A percentile compares a stretch with the other conserved stretches of the same genome.
Conservation (phyloP, 2,329 filamentous ascomycete species). For the Penicillium sp. region DNA sequence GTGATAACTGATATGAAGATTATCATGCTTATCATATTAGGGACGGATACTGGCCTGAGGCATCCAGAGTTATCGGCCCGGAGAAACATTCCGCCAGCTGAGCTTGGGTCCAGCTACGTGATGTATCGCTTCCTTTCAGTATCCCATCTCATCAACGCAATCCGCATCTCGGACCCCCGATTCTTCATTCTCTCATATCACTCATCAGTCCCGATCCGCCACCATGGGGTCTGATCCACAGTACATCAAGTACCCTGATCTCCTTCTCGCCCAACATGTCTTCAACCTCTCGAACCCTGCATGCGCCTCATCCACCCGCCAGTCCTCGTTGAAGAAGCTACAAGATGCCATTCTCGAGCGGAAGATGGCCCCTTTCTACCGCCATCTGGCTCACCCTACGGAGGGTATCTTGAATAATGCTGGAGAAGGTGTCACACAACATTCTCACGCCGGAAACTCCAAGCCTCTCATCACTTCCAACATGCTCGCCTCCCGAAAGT, state of each 20-base stretch:
- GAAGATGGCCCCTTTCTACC: slow-evolving; percentile 67
- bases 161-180: slow-evolving; percentile 2
- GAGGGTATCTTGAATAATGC: slow-evolving; percentile 77
- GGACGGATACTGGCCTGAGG: no score
- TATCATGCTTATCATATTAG: no score
- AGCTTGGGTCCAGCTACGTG: slow-evolving; percentile 28
- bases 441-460: slow-evolving; percentile 45
- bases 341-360: slow-evolving; percentile 64
- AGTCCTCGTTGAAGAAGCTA: slow-evolving; percentile 59
- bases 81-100: slow-evolving; percentile 38
- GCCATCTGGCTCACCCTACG: slow-evolving; percentile 63
- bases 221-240: slow-evolving; percentile 64
- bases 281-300: slow-evolving; percentile 66
- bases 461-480: slow-evolving; percentile 62
- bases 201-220: slow-evolving; percentile 21
- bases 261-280: slow-evolving; percentile 65
- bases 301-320: slow-evolving; percentile 52
- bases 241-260: slow-evolving; percentile 64
- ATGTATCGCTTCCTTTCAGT: slow-evolving; percentile 11
- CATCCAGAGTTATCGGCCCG: slow-evolving; percentile 14
- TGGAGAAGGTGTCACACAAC: slow-evolving; percentile 61
- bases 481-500: slow-evolving; percentile 71
- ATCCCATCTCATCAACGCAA: slow-evolving; percentile 21
- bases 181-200: slow-evolving; percentile 1
- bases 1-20: no score